Conservation (phyloP, 306 rosid species). For the Rubus idaeus region DNA sequence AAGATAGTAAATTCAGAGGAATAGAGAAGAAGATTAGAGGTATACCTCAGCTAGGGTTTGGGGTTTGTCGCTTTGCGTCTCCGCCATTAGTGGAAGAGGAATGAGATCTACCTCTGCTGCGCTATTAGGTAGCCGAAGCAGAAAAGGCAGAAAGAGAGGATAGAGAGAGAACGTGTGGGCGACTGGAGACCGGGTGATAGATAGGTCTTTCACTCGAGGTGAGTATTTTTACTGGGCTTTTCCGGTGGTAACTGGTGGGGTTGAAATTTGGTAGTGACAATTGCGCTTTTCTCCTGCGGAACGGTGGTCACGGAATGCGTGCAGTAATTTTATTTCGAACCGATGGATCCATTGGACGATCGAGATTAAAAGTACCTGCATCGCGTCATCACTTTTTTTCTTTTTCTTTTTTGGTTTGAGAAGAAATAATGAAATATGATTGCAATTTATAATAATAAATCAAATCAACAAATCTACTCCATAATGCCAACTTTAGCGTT, state of each 20-base stretch:
- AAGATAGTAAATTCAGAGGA: background rate
- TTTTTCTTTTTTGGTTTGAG: too few species aligned
- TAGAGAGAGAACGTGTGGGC: background rate
- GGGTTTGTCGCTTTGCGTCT: constrained; percentile 38
- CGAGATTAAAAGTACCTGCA: background rate
- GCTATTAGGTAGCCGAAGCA: constrained; percentile 23
- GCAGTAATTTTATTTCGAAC: background rate
- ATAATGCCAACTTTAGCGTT: too few species aligned
- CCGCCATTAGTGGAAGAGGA: constrained; percentile 72
- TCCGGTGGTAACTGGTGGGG: background rate
- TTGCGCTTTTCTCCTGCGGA: background rate
- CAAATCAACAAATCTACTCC: too few species aligned
- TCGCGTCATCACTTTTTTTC: too few species aligned
- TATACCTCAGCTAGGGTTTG: constrained; percentile 72
- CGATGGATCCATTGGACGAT: background rate
- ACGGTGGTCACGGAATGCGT: background rate
- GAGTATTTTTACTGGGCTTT: constrained; percentile 9
- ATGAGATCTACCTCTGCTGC: constrained; percentile 20
- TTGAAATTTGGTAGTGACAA: background rate
- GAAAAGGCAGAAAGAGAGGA: background rate
- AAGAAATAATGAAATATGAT: too few species aligned
- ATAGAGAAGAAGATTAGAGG: background rate
- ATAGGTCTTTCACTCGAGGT: constrained; percentile 4
- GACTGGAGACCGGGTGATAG: background rate
- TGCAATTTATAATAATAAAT: too few species aligned